A percentile compares a stretch with the other conserved stretches of the same genome.
These are phyloP conservation scores for Allium cepa DNA, from an alignment of 106 monocot species.

Conservation along the genomic window DNA sequence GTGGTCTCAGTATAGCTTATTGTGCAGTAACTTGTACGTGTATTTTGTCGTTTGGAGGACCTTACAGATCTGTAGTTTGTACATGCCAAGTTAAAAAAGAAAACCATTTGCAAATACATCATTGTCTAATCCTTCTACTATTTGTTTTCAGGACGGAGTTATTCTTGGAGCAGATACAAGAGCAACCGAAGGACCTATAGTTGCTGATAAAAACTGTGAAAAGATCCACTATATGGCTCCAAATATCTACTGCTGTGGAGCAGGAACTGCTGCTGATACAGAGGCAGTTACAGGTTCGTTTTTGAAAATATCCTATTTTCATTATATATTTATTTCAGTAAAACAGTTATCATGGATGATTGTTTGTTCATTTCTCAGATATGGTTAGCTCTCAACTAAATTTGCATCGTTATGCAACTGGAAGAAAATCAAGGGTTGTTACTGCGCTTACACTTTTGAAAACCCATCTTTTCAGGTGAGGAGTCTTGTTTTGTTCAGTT, in stretches of 20 bases:
- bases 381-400: slow-evolving; percentile 86
- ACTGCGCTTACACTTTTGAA: slow-evolving; percentile 94
- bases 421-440: slow-evolving; percentile 88
- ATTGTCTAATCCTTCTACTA: not conserved
- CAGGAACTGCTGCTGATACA: slow-evolving; percentile 98
- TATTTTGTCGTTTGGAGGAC: no score
- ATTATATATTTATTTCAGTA: not conserved
- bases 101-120: no score
- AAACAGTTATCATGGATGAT: no score
- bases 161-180: slow-evolving; percentile 94
- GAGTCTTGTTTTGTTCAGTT: not conserved
- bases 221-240: slow-evolving; percentile 99
- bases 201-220: slow-evolving; percentile 98
- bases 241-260: slow-evolving; percentile 98
- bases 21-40: no score
- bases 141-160: slow-evolving; percentile 80
- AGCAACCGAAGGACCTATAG: slow-evolving; percentile 96
- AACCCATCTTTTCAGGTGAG: slow-evolving; percentile 81
- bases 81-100: no score
- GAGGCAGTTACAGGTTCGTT: slow-evolving; percentile 85
- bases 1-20: no score
- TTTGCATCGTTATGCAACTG: slow-evolving; percentile 94
- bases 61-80: no score
- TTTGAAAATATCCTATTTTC: not conserved
- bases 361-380: not conserved